A percentile compares a stretch with the other conserved stretches of the same genome.
Evolutionary conservation across 169 alveolate species (phyloP).

Genomic region (Besnoitia besnoiti): DNA sequence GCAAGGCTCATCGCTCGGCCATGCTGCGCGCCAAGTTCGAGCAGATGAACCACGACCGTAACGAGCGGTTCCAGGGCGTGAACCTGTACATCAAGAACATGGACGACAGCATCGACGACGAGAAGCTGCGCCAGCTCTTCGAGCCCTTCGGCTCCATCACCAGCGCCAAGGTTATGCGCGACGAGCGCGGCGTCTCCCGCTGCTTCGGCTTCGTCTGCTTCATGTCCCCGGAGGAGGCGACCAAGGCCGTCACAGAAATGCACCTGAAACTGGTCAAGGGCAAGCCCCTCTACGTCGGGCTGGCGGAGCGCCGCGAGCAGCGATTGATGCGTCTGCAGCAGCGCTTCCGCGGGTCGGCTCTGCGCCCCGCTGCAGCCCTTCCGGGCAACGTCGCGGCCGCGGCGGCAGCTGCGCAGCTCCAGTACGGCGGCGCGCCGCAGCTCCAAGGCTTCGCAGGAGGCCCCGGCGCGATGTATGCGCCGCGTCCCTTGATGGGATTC

Average conservation of each 20-base stretch:
- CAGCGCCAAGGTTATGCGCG: slow-evolving; percentile 92
- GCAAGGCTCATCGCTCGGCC: slow-evolving; percentile 89
- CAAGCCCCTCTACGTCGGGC: slow-evolving; percentile 94
- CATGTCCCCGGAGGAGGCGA: slow-evolving; percentile 95
- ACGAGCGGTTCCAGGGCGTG: slow-evolving; percentile 84
- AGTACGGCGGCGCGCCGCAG: slow-evolving; percentile 26
- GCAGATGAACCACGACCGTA: slow-evolving; percentile 74
- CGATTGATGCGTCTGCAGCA: slow-evolving; percentile 90
- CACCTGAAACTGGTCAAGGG: slow-evolving; percentile 86
- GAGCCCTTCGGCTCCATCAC: slow-evolving; percentile 91
- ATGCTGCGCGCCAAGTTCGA: slow-evolving; percentile 86
- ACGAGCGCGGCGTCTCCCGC: slow-evolving; percentile 91
- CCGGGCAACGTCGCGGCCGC: slow-evolving; percentile 56
- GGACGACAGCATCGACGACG: slow-evolving; percentile 90
- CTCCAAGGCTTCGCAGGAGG: slow-evolving; percentile 19
- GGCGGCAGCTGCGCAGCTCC: slow-evolving; percentile 25
- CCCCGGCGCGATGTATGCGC: slow-evolving; percentile 48
- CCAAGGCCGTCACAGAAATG: slow-evolving; percentile 97
- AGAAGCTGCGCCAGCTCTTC: slow-evolving; percentile 84
- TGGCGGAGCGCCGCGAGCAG: slow-evolving; percentile 92
- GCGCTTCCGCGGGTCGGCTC: slow-evolving; percentile 83
- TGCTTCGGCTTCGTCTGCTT: slow-evolving; percentile 99
- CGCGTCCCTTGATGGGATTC: slow-evolving; percentile 55
- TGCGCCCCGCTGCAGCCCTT: slow-evolving; percentile 66
- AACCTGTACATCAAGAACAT: slow-evolving; percentile 92